These are phyloP conservation scores for Plasmodium malariae DNA, from an alignment of 169 alveolate genomes.

Conservation along the genomic window DNA sequence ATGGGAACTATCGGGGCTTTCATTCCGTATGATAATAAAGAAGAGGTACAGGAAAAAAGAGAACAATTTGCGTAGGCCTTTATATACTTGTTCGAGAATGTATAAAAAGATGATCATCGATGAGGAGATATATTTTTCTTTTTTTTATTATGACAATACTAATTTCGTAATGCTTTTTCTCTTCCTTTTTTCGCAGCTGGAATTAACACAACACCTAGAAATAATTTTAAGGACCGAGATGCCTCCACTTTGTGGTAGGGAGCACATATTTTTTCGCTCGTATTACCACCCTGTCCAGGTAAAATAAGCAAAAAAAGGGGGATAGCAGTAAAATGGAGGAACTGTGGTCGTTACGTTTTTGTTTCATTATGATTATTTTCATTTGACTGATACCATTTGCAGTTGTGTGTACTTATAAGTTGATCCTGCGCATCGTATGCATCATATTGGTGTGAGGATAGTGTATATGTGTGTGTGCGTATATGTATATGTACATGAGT, in stretches of 20 bases:
- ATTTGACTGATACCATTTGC: too few species aligned
- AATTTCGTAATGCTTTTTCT: not conserved
- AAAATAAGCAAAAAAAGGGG: too few species aligned
- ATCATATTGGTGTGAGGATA: too few species aligned
- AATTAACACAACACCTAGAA: slow-evolving; percentile 97
- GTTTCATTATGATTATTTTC: too few species aligned
- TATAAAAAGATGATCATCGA: too few species aligned
- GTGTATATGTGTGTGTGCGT: too few species aligned
- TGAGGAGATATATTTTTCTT: not conserved
- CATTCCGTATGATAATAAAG: slow-evolving; percentile 95
- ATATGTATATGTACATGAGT: too few species aligned
- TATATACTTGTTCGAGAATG: too few species aligned
- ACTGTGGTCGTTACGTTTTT: too few species aligned
- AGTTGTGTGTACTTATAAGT: too few species aligned
- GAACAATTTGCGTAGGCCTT: too few species aligned
- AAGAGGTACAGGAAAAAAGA: slow-evolving; percentile 86
- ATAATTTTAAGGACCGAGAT: slow-evolving; percentile 97
- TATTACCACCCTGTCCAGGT: slow-evolving; percentile 89
- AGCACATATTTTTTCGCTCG: slow-evolving; percentile 90
- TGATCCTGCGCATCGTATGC: too few species aligned
- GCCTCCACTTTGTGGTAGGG: slow-evolving; percentile 94
- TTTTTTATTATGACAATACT: not conserved
- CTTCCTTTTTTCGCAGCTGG: slow-evolving; percentile 81
- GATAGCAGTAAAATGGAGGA: not conserved
- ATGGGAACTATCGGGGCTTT: slow-evolving; percentile 97